These are phyloP conservation scores for Chrysoporthe austroafricana DNA, from an alignment of 2,329 filamentous ascomycete species.

Conservation along the genomic window DNA sequence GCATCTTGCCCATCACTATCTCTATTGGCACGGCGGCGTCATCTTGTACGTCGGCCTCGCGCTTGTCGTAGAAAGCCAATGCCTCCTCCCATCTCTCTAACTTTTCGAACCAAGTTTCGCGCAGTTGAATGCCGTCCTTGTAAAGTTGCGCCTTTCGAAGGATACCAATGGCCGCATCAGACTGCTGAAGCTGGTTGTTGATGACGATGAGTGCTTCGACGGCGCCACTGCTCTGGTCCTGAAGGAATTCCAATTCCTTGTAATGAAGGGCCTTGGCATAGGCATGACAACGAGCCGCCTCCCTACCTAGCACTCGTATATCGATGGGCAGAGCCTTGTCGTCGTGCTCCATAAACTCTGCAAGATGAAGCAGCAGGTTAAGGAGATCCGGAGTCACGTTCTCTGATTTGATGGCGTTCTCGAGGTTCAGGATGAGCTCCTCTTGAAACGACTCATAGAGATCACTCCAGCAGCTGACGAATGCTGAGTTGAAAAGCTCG, in stretches of 20 bases:
- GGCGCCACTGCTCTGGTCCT: conserved; percentile 92
- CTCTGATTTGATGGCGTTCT: conserved; percentile 91
- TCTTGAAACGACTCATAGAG: conserved; percentile 97
- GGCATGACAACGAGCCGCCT: conserved; percentile 94
- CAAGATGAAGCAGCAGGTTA: conserved; percentile 90
- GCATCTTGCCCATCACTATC: conserved; percentile 99
- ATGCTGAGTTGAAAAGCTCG: conserved; percentile 97
- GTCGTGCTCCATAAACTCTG: conserved; percentile 99
- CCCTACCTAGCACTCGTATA: conserved; percentile 89
- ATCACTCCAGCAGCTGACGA: conserved; percentile 98
- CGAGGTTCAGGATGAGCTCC: conserved; percentile 92
- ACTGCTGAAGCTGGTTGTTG: conserved; percentile 98
- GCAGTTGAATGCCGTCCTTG: conserved; percentile 87
- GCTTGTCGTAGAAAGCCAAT: conserved; percentile 85
- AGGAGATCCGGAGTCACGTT: conserved; percentile 96
- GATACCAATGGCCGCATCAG: conserved; percentile 97
- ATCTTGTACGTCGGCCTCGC: conserved; percentile 70
- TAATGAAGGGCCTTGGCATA: conserved; percentile 98
- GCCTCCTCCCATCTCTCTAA: conserved; percentile 98
- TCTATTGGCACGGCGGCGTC: conserved; percentile 73
- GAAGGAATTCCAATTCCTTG: conserved; percentile 97
- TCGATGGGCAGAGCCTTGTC: conserved; percentile 98
- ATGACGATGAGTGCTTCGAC: conserved; percentile 98
- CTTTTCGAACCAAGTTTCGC: conserved; percentile 99
- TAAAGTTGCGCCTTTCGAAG: conserved; percentile 94